phyloP scores from a whole-genome alignment of 805 yeast species.

The Candida dendrica region DNA sequence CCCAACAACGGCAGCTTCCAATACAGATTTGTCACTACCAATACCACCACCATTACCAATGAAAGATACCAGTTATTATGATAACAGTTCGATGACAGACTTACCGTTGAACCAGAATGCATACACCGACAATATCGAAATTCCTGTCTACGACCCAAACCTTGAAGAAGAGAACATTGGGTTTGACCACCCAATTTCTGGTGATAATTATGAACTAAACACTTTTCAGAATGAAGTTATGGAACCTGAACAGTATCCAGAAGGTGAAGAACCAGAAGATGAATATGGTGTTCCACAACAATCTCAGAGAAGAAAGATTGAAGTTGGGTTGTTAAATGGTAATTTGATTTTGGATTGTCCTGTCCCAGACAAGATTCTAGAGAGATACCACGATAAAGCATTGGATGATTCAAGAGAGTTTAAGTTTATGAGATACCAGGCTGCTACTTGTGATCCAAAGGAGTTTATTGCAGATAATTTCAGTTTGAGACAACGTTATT shows the following conservation, averaged over 20 bases:
- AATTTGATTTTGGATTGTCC: slow-evolving; percentile 86
- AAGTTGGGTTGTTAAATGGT: slow-evolving; percentile 41
- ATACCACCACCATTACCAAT: neutral
- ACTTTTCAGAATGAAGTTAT: slow-evolving; percentile 9
- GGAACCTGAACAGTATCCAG: slow-evolving; percentile 7
- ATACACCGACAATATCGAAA: slow-evolving; percentile 1
- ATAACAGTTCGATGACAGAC: slow-evolving; percentile 2
- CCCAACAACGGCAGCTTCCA: slow-evolving; percentile 7
- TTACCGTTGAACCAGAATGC: neutral
- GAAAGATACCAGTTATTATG: slow-evolving; percentile 5
- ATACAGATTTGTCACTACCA: slow-evolving; percentile 1
- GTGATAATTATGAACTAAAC: slow-evolving; percentile 21
- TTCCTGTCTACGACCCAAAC: slow-evolving; percentile 11
- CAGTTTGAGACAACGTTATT: slow-evolving; percentile 77
- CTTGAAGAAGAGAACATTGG: slow-evolving; percentile 33
- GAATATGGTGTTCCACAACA: slow-evolving; percentile 33
- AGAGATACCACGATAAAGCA: slow-evolving; percentile 38
- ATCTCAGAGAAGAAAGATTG: slow-evolving; percentile 33
- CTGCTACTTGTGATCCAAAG: slow-evolving; percentile 87
- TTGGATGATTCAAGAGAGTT: slow-evolving; percentile 50
- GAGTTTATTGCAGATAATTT: slow-evolving; percentile 56
- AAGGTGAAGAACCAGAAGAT: slow-evolving; percentile 35
- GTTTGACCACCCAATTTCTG: slow-evolving; percentile 12
- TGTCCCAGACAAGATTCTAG: slow-evolving; percentile 61
- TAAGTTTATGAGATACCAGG: slow-evolving; percentile 86